A percentile compares a stretch with the other conserved stretches of the same genome.
These are phyloP conservation scores for Calocybe gambosa DNA, from an alignment of 1,284 basidiomycete genomes.

Conservation along the genomic window DNA sequence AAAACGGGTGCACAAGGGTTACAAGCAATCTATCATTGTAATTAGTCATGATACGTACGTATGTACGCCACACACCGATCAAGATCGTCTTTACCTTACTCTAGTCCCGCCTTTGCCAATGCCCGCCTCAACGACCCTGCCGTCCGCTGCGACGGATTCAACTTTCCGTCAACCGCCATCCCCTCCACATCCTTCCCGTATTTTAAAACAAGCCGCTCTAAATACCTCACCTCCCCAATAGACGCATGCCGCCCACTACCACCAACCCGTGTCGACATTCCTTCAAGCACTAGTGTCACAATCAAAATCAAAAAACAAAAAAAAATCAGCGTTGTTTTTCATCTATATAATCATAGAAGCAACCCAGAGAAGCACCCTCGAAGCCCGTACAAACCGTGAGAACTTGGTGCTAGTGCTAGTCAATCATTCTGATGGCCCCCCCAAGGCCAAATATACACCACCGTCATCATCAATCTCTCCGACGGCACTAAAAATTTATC, in stretches of 20 bases:
- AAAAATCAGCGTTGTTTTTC: too few species aligned
- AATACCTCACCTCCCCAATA: conserved; percentile 62
- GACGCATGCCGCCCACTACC: conserved; percentile 54
- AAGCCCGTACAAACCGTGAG: conserved; percentile 19
- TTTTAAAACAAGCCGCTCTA: conserved; percentile 62
- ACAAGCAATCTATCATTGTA: neutral
- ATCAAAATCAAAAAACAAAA: conserved; percentile 12
- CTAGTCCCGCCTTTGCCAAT: conserved; percentile 50
- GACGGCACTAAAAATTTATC: conserved; percentile 2
- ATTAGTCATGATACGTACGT: neutral
- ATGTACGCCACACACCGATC: conserved; percentile 13
- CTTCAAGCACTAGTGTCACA: conserved; percentile 26
- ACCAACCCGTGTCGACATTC: conserved; percentile 25
- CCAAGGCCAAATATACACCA: conserved; percentile 2
- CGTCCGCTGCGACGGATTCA: conserved; percentile 86
- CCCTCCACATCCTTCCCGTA: conserved; percentile 69
- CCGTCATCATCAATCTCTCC: neutral
- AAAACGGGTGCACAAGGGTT: neutral
- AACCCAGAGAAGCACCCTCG: conserved; percentile 3
- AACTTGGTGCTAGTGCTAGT: conserved; percentile 5
- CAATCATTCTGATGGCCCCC: neutral
- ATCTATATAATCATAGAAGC: conserved; percentile 16
- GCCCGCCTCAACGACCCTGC: conserved; percentile 72
- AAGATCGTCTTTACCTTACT: conserved; percentile 16
- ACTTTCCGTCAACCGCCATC: conserved; percentile 77